Conservation (phyloP, 108 stramenopile species). For the Cylindrotheca fusiformis region DNA sequence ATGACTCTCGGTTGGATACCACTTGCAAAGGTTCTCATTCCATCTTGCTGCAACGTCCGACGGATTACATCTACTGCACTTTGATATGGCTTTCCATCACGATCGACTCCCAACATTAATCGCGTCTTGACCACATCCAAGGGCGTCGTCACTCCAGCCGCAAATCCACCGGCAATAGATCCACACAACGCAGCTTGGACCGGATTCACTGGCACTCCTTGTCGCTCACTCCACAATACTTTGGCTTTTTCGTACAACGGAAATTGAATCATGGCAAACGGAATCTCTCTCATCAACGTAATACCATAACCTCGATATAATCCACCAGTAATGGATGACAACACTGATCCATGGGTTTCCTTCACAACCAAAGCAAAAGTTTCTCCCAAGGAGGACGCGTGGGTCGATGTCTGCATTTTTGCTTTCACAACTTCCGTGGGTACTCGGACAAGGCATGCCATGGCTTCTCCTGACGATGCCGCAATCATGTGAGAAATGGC, state of each 20-base stretch:
- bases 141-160: slow-evolving; percentile 88
- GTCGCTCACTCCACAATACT: slow-evolving; percentile 41
- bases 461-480: slow-evolving; percentile 89
- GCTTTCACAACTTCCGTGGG: slow-evolving; percentile 98
- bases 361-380: slow-evolving; percentile 58
- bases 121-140: slow-evolving; percentile 90
- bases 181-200: slow-evolving; percentile 83
- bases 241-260: slow-evolving; percentile 84
- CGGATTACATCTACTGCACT: slow-evolving; percentile 59
- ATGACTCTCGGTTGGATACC: slow-evolving; percentile 94
- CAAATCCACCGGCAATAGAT: slow-evolving; percentile 72
- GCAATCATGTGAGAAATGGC: slow-evolving; percentile 84
- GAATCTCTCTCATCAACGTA: slow-evolving; percentile 88
- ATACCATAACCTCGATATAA: slow-evolving; percentile 88
- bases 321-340: slow-evolving; percentile 54
- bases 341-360: slow-evolving; percentile 51
- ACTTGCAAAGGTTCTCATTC: slow-evolving; percentile 54
- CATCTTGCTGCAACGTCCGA: slow-evolving; percentile 52
- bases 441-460: slow-evolving; percentile 95
- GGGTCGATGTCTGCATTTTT: slow-evolving; percentile 88
- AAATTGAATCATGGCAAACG: slow-evolving; percentile 90
- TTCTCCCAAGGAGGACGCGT: slow-evolving; percentile 36
- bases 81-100: slow-evolving; percentile 56
- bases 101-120: slow-evolving; percentile 84
- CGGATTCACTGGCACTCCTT: slow-evolving; percentile 53